phyloP scores from a whole-genome alignment of 2,329 filamentous ascomycete species.

The Sordariomycetes sp. region DNA sequence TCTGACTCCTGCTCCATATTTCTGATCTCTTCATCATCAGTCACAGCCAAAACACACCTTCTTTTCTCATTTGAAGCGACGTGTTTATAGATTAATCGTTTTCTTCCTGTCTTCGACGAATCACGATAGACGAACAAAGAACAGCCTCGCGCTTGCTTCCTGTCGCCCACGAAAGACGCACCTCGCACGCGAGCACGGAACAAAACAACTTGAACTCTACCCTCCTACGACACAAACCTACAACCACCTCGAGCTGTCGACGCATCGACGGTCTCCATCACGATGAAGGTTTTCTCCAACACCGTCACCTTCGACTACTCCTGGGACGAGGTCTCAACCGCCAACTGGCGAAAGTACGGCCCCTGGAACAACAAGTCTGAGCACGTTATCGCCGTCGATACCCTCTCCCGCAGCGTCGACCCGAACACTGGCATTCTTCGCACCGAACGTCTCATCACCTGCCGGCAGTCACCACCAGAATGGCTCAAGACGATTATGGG shows the following conservation, averaged over 20 bases:
- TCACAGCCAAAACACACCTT: background rate
- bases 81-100: too few relatives aligned
- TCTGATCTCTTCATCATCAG: too few relatives aligned
- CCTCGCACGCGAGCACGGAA: too few relatives aligned
- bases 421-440: slow-evolving; percentile 48
- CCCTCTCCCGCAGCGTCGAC: slow-evolving; percentile 61
- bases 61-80: too few relatives aligned
- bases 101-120: background rate
- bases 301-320: slow-evolving; percentile 90
- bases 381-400: slow-evolving; percentile 94
- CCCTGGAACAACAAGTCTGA: slow-evolving; percentile 99
- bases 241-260: background rate
- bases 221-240: too few relatives aligned
- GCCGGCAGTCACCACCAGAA: slow-evolving; percentile 57
- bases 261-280: slow-evolving; percentile 12
- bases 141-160: background rate
- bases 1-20: too few relatives aligned
- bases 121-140: too few relatives aligned
- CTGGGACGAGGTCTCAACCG: slow-evolving; percentile 95
- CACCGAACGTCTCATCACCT: slow-evolving; percentile 54
- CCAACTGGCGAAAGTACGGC: slow-evolving; percentile 98
- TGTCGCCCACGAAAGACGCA: background rate
- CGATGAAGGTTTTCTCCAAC: slow-evolving; percentile 94
- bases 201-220: too few relatives aligned
- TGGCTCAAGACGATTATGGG: slow-evolving; percentile 78